phyloP scores from a whole-genome alignment of 805 yeast species.

The Scheffersomyces lignosus region DNA sequence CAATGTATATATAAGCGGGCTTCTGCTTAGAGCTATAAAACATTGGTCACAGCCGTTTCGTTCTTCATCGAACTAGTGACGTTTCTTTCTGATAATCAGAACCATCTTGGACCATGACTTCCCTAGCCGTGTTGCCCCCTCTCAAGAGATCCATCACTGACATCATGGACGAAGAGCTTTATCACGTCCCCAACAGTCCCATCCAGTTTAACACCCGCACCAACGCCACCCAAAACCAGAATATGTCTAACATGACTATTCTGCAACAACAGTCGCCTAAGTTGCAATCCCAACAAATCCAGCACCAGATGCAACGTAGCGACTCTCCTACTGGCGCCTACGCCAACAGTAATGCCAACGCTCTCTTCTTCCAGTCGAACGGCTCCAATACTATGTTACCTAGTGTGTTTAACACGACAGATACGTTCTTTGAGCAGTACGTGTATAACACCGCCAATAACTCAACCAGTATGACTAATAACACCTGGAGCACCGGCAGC shows the following conservation, averaged over 20 bases:
- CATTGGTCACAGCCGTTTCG: too few relatives aligned
- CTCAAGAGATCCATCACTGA: conserved; percentile 56
- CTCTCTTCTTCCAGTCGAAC: conserved; percentile 2
- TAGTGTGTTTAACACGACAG: conserved; percentile 31
- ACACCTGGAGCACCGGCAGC: conserved; percentile 12
- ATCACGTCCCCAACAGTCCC: conserved; percentile 36
- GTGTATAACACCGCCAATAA: conserved; percentile 11
- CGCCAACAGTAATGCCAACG: conserved; percentile 11
- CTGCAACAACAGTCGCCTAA: conserved; percentile 8
- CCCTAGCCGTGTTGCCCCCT: conserved; percentile 49
- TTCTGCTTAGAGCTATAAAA: too few relatives aligned
- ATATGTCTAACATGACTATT: conserved; percentile 2
- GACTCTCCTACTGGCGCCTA: conserved; percentile 5
- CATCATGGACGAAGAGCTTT: conserved; percentile 60
- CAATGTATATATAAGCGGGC: too few relatives aligned
- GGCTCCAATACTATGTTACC: conserved; percentile 22
- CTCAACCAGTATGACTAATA: conserved; percentile 5
- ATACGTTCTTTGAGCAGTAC: conserved; percentile 27
- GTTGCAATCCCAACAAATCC: conserved; percentile 1
- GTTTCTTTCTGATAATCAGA: too few relatives aligned
- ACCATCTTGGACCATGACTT: conserved; percentile 43
- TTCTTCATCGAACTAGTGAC: too few relatives aligned
- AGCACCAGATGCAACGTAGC: neutral
- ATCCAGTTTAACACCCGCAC: conserved; percentile 10
- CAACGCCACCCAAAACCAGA: conserved; percentile 7